Percentiles rank a stretch among this genome's conserved stretches.
Evolutionary conservation across 192 early-diverging fungal species (phyloP).

Genomic region (Coemansia erecta): DNA sequence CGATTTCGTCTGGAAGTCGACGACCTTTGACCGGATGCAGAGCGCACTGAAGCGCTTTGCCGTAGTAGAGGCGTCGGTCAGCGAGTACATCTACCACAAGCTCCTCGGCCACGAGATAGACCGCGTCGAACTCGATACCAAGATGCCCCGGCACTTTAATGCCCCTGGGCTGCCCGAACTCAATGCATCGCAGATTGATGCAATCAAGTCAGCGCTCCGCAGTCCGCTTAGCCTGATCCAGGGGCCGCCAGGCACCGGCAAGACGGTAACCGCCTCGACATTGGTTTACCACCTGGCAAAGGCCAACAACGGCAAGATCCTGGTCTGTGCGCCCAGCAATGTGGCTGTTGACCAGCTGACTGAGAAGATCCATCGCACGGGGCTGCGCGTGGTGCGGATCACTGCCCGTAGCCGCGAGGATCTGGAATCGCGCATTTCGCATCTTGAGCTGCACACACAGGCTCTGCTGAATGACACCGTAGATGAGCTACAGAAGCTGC

Average conservation of each 20-base stretch:
- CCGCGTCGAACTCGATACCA: slow-evolving; percentile 67
- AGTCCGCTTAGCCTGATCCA: slow-evolving; percentile 95
- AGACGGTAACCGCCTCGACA: slow-evolving; percentile 97
- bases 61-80: slow-evolving; percentile 88
- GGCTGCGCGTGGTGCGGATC: slow-evolving; percentile 92
- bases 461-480: slow-evolving; percentile 93
- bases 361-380: slow-evolving; percentile 93
- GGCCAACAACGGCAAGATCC: slow-evolving; percentile 85
- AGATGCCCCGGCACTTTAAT: slow-evolving; percentile 84
- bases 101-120: slow-evolving; percentile 90
- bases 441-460: slow-evolving; percentile 95
- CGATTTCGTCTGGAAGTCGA: slow-evolving; percentile 99
- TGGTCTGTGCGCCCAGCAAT: slow-evolving; percentile 98
- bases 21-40: slow-evolving; percentile 97
- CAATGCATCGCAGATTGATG: slow-evolving; percentile 94
- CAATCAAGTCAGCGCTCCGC: slow-evolving; percentile 89
- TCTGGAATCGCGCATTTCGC: slow-evolving; percentile 90
- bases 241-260: slow-evolving; percentile 95
- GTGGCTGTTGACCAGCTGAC: slow-evolving; percentile 99
- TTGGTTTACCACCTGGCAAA: slow-evolving; percentile 96
- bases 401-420: slow-evolving; percentile 92
- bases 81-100: slow-evolving; percentile 93
- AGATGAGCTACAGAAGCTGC: slow-evolving; percentile 88
- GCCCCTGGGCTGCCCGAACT: slow-evolving; percentile 94
- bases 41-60: slow-evolving; percentile 95